Evolutionary conservation across 768 basidiomycete genomes (phyloP), one percentile per base, ranked within the genome.

Genomic region (Suillus tomentosus): DNA sequence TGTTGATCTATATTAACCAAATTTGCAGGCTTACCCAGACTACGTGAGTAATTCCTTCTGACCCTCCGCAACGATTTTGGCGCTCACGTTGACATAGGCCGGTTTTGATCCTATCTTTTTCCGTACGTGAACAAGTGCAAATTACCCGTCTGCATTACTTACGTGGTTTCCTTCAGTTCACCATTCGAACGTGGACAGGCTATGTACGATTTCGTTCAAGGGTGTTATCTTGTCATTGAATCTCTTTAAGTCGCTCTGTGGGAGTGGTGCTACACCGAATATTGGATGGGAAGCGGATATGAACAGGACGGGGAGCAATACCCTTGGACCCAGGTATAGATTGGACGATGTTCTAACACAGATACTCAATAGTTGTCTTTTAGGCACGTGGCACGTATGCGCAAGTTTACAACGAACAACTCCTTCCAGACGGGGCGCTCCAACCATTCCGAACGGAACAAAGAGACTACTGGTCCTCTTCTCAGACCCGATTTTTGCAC

Each of bases 201-300:
- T 72, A 31, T 24, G 72, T 72, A 22, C 24, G 17, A 31, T 27
- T 34, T 42, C 17, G 15, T 34, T 11, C 6, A 34, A 36, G 13
- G 34, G 7, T 15, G 24, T n/a, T 10, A 45, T 71, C 22, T 50
- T 22, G 34, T 39, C 27, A 13, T 19, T 48, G 45, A 66, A 45
- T 17, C 8, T 8, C 24, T 22, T 37, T 9, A 42, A 74, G 73
- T 67, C 34, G 74, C 73, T 10, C 57, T 74, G 59, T 74, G 73
- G 73, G 73, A 74, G 22, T 74, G 74, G 70, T 72, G 66, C 58
- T 74, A 74, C 61, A 56, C 63, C 2, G 62, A 70, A 6, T 72
- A 73, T 43, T 75, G 74, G 73, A 73, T 74, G 74, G 65, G 60
- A 19, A 24, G 54, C 5, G 74, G 74, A 19, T 74, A 70, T 48